These are phyloP conservation scores for Auricularia cornea DNA, from an alignment of 768 basidiomycete genomes.

Conservation along the genomic window DNA sequence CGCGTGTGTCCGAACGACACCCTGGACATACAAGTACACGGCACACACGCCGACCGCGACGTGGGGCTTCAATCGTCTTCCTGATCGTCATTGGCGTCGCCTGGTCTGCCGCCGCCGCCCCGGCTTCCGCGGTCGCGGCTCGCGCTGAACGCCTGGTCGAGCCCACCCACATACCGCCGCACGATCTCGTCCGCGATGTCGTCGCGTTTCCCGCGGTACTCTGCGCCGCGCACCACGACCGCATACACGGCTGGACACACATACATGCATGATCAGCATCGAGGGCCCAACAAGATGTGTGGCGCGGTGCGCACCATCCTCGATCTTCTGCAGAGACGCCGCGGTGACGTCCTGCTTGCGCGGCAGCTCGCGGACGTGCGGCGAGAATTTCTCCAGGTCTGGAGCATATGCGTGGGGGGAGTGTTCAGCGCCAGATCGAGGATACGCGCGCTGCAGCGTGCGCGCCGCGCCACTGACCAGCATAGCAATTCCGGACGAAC, in stretches of 20 bases:
- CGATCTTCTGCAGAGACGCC: slow-evolving; percentile 90
- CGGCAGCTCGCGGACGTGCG: slow-evolving; percentile 59
- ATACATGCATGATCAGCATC: neutral
- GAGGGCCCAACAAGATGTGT: neutral
- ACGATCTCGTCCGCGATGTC: neutral
- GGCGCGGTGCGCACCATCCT: slow-evolving; percentile 55
- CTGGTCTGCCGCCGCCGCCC: neutral
- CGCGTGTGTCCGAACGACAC: too few species aligned
- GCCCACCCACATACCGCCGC: neutral
- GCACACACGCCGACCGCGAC: too few species aligned
- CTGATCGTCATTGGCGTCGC: neutral
- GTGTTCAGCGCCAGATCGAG: neutral
- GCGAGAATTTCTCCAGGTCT: slow-evolving; percentile 77
- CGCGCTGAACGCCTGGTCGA: neutral
- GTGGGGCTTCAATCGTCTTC: neutral
- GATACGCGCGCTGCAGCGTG: too few species aligned
- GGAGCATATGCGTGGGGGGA: slow-evolving; percentile 1
- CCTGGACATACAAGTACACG: too few species aligned
- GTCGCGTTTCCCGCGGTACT: slow-evolving; percentile 4
- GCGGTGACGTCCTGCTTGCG: slow-evolving; percentile 85
- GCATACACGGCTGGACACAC: slow-evolving; percentile 10
- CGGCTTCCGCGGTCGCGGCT: neutral
- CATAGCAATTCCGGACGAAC: slow-evolving; percentile 68
- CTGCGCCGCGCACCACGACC: slow-evolving; percentile 10
- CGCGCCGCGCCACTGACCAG: too few species aligned